Base-by-base conservation (phyloP, 257 asterid genomes). In the Nicotiana undulata region DNA sequence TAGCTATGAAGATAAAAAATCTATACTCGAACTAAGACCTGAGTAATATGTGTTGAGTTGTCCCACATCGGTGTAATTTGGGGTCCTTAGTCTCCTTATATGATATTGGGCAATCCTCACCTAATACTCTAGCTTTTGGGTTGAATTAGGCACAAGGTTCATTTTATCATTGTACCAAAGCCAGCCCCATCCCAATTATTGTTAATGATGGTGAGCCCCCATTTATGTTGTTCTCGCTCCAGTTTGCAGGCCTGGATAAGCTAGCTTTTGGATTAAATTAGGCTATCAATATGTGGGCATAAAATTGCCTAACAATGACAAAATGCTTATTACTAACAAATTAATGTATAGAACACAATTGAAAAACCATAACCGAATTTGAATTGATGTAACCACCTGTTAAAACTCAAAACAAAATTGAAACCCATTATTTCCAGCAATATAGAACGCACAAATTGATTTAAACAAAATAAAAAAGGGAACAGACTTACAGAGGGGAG, bases 401-500 rank as follows among this genome's bases (percentile, higher is more conserved):
- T 4, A 56, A 17, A 56, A 56, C 24, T 5, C 20, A 17, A 6
- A 40, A 17, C 22, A 16, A 17, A 15, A 5, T 17, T 17, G 60
- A 17, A 55, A 55, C 58, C 58, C 58, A 1, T 52, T 55, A 4
- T 55, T 1, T 55, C 60, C 22, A 55, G 22, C 3, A 16, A 17
- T 56, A 56, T 8, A 56, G 2, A 59, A 44, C 46, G 58, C n/a
- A 12, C n/a, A 26, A 22, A 44, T 70, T 3, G 22, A 40, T 22
- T 20, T 15, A 6, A 72, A 31, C 5, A 70, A 40, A 44, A 51
- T 3, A 51, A 12, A 53, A 53, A 46, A 5, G 0, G 10, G 61
- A 3, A 26, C 2, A 63, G 44, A 75, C 88, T 82, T 79, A 88
- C 91, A 77, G 8, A 83, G 82, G 37, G 91, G 86, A 82, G 91